phyloP scores from a whole-genome alignment of 805 yeast genomes.

The Brettanomyces bruxellensis region DNA sequence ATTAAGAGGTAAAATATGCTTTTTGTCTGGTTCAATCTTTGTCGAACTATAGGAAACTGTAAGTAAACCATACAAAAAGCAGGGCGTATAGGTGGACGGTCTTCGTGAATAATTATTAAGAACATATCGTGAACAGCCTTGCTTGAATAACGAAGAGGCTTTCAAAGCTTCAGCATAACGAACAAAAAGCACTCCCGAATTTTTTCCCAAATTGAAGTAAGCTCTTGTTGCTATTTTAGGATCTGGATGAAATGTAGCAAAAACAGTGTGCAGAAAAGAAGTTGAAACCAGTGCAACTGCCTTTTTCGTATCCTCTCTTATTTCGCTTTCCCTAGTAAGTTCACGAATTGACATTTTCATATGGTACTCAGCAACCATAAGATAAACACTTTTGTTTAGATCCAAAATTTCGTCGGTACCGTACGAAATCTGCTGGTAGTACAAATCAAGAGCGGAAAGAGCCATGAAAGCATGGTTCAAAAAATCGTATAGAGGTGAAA shows the following conservation, averaged over 20 bases:
- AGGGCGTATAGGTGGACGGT: conserved; percentile 9
- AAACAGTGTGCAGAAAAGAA: conserved; percentile 7
- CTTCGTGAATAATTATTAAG: background rate
- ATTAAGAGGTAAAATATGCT: background rate
- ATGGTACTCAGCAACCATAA: conserved; percentile 13
- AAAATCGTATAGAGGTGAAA: conserved; percentile 5
- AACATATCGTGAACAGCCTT: background rate
- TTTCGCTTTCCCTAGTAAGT: conserved; percentile 5
- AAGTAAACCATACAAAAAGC: conserved; percentile 8
- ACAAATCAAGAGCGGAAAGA: conserved; percentile 8
- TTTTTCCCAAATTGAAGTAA: conserved; percentile 8
- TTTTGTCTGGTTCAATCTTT: background rate
- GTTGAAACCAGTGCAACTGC: conserved; percentile 4
- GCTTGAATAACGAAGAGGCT: background rate
- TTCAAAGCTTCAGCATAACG: background rate
- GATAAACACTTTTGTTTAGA: conserved; percentile 8
- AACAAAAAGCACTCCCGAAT: background rate
- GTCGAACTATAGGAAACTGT: background rate
- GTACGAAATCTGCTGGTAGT: conserved; percentile 5
- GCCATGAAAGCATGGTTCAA: conserved; percentile 6
- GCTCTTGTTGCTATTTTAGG: conserved; percentile 9
- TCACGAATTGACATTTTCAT: conserved; percentile 9
- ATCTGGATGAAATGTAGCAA: conserved; percentile 9
- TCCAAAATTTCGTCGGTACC: conserved; percentile 3
- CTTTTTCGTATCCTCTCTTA: conserved; percentile 4